Percentiles rank a stretch among this genome's conserved stretches.
Conservation (phyloP, 345 rosid species). For the Trapa bicornis region DNA sequence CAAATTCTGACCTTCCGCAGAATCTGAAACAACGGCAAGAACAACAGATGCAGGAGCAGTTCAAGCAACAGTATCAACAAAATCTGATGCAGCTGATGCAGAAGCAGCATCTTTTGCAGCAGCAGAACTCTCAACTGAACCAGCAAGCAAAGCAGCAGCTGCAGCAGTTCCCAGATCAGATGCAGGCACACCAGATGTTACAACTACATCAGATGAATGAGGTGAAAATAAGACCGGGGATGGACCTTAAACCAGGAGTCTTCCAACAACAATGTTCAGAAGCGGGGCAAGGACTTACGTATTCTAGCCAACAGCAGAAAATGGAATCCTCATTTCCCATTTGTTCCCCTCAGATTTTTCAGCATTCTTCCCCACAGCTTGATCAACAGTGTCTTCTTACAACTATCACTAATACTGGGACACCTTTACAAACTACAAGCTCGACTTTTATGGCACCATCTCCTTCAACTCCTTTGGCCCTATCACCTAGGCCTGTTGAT, state of each 20-base stretch:
- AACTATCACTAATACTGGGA: constrained; percentile 19
- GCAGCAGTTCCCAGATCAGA: constrained; percentile 52
- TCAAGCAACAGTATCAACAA: constrained; percentile 40
- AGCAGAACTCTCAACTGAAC: constrained; percentile 38
- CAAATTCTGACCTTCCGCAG: constrained; percentile 62
- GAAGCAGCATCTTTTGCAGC: constrained; percentile 40
- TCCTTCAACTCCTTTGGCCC: constrained; percentile 27
- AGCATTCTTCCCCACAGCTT: constrained; percentile 34
- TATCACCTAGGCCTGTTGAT: constrained; percentile 28
- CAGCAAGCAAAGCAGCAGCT: constrained; percentile 46
- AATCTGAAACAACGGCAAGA: constrained; percentile 34
- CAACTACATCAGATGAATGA: constrained; percentile 69
- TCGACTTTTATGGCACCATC: constrained; percentile 29
- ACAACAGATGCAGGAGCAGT: constrained; percentile 44
- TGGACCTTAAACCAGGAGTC: constrained; percentile 55
- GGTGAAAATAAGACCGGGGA: constrained; percentile 51
- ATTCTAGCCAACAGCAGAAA: no score
- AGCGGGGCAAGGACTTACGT: not conserved
- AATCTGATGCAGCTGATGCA: constrained; percentile 32
- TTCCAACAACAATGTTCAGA: constrained; percentile 54
- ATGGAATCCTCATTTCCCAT: no score
- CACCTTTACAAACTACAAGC: constrained; percentile 19
- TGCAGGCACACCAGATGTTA: constrained; percentile 49
- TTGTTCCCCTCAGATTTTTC: constrained; percentile 9
- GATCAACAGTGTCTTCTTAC: constrained; percentile 22